These are phyloP conservation scores for Blastosporella zonata DNA, from an alignment of 1,284 basidiomycete species.

Conservation along the genomic window DNA sequence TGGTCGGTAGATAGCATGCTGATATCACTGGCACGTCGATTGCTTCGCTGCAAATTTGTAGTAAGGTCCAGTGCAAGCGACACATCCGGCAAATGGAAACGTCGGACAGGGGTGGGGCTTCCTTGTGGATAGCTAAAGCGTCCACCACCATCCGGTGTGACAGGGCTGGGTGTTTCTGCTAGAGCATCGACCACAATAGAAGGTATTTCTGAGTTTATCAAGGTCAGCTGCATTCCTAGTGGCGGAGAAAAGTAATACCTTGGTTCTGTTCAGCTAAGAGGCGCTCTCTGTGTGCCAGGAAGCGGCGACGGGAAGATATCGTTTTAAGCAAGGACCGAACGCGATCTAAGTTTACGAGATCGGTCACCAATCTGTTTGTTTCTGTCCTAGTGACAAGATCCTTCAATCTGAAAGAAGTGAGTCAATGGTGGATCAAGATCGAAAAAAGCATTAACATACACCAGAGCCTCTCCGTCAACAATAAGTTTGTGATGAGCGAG, in stretches of 20 bases:
- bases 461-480: conserved; percentile 82
- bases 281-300: conserved; percentile 47
- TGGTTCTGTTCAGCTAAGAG: conserved; percentile 26
- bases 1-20: conserved; percentile 60
- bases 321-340: conserved; percentile 78
- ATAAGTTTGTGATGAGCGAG: conserved; percentile 93
- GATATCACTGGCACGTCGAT: conserved; percentile 53
- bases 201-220: conserved; percentile 54
- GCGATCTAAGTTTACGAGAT: conserved; percentile 81
- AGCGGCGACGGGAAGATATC: conserved; percentile 71
- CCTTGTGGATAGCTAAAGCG: conserved; percentile 38
- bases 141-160: conserved; percentile 57
- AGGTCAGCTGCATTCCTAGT: conserved; percentile 6
- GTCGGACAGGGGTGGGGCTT: conserved; percentile 39
- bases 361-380: conserved; percentile 76
- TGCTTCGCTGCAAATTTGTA: conserved; percentile 50
- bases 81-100: conserved; percentile 43
- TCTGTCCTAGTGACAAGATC: conserved; percentile 77
- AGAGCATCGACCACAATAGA: conserved; percentile 63
- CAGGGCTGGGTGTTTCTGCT: conserved; percentile 45
- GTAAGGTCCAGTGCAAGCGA: conserved; percentile 44
- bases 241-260: conserved; percentile 25
- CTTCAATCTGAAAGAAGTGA: conserved; percentile 56
- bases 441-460: conserved; percentile 46
- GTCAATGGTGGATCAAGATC: neutral